Evolutionary conservation across 2,329 filamentous ascomycete genomes (phyloP).

Genomic region (Aaosphaeria pasadenensis): DNA sequence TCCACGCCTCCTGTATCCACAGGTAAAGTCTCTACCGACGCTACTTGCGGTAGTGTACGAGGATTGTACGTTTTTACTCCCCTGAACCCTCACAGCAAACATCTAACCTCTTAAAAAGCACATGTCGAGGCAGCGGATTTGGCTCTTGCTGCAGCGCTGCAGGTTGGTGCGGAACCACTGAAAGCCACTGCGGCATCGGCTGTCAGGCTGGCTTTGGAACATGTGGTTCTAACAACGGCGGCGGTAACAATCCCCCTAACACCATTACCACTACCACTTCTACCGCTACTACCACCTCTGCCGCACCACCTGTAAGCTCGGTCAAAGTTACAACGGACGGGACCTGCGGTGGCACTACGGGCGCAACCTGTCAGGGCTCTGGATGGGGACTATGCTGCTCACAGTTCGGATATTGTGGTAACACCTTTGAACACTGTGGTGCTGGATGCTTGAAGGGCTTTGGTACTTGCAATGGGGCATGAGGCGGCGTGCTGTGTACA

Average conservation of each 20-base stretch:
- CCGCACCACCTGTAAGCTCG: neutral
- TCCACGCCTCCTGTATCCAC: too few relatives aligned
- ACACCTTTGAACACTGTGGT: conserved; percentile 7
- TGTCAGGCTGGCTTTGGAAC: conserved; percentile 32
- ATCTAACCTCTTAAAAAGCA: conserved; percentile 5
- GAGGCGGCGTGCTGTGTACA: too few relatives aligned
- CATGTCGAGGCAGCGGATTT: conserved; percentile 37
- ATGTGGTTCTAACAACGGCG: conserved; percentile 5
- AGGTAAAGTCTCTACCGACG: conserved; percentile 25
- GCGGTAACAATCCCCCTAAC: neutral
- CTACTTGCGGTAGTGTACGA: conserved; percentile 37
- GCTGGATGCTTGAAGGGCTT: conserved; percentile 15
- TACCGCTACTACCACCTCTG: conserved; percentile 1
- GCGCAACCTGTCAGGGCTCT: conserved; percentile 1
- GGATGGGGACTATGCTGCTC: neutral
- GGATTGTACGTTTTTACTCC: conserved; percentile 14
- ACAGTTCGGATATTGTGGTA: conserved; percentile 5
- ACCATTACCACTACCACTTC: neutral
- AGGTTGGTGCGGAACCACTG: conserved; percentile 39
- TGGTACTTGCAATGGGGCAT: conserved; percentile 8
- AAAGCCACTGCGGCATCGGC: conserved; percentile 28
- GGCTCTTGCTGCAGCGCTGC: conserved; percentile 45
- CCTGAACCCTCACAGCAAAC: neutral
- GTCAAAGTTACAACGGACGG: conserved; percentile 4
- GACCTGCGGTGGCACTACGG: conserved; percentile 2